Percentiles rank a stretch among this genome's conserved stretches.
phyloP scores from a whole-genome alignment of 1,139 yeast genomes.

The Chernovozyma aurita region DNA sequence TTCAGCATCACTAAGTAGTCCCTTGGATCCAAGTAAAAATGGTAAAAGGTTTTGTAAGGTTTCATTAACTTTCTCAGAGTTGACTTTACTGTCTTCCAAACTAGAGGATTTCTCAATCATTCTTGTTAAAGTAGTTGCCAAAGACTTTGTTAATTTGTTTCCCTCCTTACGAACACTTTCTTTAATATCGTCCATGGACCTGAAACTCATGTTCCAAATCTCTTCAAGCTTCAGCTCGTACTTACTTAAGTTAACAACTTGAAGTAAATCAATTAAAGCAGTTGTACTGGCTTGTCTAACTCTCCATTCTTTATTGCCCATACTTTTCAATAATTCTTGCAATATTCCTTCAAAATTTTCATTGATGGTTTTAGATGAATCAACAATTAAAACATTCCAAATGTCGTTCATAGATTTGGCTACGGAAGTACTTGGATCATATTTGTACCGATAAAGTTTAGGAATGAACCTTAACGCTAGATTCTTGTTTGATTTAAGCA shows the following conservation, averaged over 20 bases:
- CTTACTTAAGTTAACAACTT: conserved; percentile 49
- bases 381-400: conserved; percentile 70
- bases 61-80: conserved; percentile 35
- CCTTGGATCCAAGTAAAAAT: conserved; percentile 72
- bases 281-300: conserved; percentile 84
- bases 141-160: conserved; percentile 56
- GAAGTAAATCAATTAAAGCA: conserved; percentile 70
- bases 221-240: conserved; percentile 57
- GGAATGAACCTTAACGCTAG: conserved; percentile 68
- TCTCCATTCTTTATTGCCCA: conserved; percentile 90
- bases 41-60: conserved; percentile 68
- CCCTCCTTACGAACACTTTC: conserved; percentile 91
- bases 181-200: conserved; percentile 90
- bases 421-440: conserved; percentile 77
- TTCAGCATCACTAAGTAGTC: conserved; percentile 79
- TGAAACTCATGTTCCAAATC: conserved; percentile 85
- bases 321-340: conserved; percentile 59
- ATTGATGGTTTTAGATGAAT: conserved; percentile 52
- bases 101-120: conserved; percentile 38
- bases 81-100: too few relatives aligned
- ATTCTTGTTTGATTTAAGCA: conserved; percentile 50
- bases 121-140: conserved; percentile 61
- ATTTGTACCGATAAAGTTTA: conserved; percentile 75
- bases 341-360: conserved; percentile 56
- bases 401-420: conserved; percentile 82